Percentiles rank a stretch among this genome's conserved stretches.
These are phyloP conservation scores for Eremothecium cymbalariae DNA, from an alignment of 1,139 yeast genomes.

Conservation along the genomic window DNA sequence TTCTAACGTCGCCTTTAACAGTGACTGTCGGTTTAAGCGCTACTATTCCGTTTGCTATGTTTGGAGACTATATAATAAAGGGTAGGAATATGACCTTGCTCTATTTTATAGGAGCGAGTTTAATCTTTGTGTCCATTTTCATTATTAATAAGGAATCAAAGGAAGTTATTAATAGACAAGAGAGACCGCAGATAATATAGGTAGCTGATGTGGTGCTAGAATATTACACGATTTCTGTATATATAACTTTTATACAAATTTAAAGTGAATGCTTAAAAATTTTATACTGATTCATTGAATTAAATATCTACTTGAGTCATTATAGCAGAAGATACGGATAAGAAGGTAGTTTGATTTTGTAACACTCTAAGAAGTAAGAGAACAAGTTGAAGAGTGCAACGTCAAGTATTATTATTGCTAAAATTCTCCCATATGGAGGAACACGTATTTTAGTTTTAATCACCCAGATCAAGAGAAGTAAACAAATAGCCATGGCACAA, in stretches of 20 bases:
- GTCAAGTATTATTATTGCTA: slow-evolving; percentile 21
- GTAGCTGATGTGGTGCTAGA: not conserved
- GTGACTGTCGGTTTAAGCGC: slow-evolving; percentile 91
- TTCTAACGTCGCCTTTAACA: slow-evolving; percentile 84
- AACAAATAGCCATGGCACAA: slow-evolving; percentile 35
- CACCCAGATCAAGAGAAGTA: slow-evolving; percentile 35
- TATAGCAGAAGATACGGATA: slow-evolving; percentile 35
- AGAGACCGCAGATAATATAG: not conserved
- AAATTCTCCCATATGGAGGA: slow-evolving; percentile 9
- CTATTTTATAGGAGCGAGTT: slow-evolving; percentile 69
- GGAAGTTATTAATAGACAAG: slow-evolving; percentile 32
- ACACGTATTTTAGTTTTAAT: slow-evolving; percentile 16
- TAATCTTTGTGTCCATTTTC: slow-evolving; percentile 76
- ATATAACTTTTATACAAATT: too few relatives aligned
- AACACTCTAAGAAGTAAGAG: slow-evolving; percentile 33
- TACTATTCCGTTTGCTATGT: slow-evolving; percentile 89
- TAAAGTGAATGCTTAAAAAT: not conserved
- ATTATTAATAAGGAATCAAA: slow-evolving; percentile 74
- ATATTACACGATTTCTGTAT: too few relatives aligned
- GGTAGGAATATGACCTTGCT: slow-evolving; percentile 50
- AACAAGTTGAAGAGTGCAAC: slow-evolving; percentile 31
- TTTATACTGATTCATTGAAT: not conserved
- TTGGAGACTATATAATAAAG: slow-evolving; percentile 76
- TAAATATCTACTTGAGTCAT: too few relatives aligned
- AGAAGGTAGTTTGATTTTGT: slow-evolving; percentile 34